Base-by-base conservation (phyloP, 345 rosid species). In the Eucalyptus sp. region DNA sequence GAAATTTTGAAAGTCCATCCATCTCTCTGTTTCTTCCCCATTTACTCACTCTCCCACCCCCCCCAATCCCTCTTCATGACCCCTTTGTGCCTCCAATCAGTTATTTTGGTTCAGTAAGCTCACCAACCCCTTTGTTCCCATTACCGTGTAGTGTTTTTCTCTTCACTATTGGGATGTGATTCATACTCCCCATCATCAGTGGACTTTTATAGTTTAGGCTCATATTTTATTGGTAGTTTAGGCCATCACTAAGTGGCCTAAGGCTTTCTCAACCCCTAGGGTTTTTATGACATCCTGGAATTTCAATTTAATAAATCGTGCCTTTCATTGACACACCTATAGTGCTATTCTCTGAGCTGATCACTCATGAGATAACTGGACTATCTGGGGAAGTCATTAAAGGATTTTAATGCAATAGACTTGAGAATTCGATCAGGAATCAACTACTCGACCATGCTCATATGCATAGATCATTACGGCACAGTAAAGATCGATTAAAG, bases 31-130 rank as follows among this genome's bases (percentile, higher is more conserved):
- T 56, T 56, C 62, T 56, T 56, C 62, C 5, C 3, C 12, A 1
- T 56, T 56, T 56, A 24, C 29, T 10, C 24, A 1, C 56, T 3
- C 18, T 13, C 27, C 60, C 27, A 4, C 27, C 60, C 5, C 60
- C 27, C 29, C 12, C 1, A 22, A 24, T 24, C 29, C 62, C 13
- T 56, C 6, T 56, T 56, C 62, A 56, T 4, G 12, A 10, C 29
- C 62, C 29, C 29, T 24, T 56, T 56, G 62, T 56, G 62, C 29
- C 62, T 56, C 62, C 29, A 56, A 56, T 56, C 3, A 3, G 0
- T 1, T 22, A 3, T 56, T 0, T 24, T 0, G 29, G 62, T 56
- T 0, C 1, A 0, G 1, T 24, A 13, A 56, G 13, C 29, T 56
- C 62, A 56, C 12, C 6, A 0, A 24, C 29, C 62, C 13, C 62